Conservation (phyloP, 2,329 filamentous ascomycete genomes). For the Nothopassalora personata region DNA sequence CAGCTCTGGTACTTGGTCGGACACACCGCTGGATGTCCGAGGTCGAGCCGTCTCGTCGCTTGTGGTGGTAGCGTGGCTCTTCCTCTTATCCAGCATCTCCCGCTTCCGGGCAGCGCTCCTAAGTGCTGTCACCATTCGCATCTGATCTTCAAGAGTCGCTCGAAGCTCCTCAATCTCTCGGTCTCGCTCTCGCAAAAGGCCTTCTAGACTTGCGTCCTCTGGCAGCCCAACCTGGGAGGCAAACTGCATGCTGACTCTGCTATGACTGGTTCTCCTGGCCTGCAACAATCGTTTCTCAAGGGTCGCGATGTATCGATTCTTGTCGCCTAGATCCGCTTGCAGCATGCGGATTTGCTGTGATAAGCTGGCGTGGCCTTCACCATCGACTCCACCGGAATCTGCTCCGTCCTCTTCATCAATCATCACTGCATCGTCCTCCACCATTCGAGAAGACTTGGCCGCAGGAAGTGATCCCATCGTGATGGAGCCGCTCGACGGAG, state of each 20-base stretch:
- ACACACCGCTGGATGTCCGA: conserved; percentile 12
- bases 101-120: conserved; percentile 79
- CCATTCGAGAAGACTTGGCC: conserved; percentile 26
- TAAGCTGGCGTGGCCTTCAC: conserved; percentile 80
- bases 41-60: conserved; percentile 16
- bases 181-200: conserved; percentile 79
- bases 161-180: conserved; percentile 87
- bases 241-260: conserved; percentile 74
- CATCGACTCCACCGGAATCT: conserved; percentile 58
- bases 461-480: conserved; percentile 28
- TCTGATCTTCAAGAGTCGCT: conserved; percentile 86
- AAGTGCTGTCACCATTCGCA: conserved; percentile 83
- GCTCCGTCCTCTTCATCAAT: conserved; percentile 45
- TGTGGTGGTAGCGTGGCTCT: conserved; percentile 19
- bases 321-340: conserved; percentile 91
- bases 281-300: conserved; percentile 89
- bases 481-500: conserved; percentile 29
- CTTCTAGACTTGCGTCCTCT: conserved; percentile 63
- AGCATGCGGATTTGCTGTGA: conserved; percentile 84
- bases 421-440: conserved; percentile 30
- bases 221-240: conserved; percentile 34
- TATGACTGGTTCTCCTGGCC: conserved; percentile 82
- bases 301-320: conserved; percentile 92
- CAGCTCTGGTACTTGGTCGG: conserved; percentile 20
- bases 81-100: conserved; percentile 50